Percentiles rank a stretch among this genome's conserved stretches.
Conservation (phyloP, 2,329 filamentous ascomycete species). For the Aspergillus sojae region DNA sequence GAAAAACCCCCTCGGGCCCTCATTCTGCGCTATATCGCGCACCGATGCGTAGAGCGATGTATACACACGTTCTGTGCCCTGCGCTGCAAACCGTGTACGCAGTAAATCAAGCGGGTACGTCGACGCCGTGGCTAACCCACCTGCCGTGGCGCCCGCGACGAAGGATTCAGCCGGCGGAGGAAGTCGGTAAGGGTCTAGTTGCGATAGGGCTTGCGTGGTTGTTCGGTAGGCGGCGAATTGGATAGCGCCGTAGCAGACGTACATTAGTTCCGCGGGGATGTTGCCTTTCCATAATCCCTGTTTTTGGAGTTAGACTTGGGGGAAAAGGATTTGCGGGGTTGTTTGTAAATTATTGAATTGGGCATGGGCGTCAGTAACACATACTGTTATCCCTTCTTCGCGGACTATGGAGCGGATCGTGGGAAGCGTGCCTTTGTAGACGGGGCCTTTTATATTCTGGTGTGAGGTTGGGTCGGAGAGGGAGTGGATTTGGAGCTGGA, state of each 20-base stretch:
- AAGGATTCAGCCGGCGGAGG: constrained; percentile 76
- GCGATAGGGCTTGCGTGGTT: constrained; percentile 67
- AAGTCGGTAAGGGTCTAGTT: constrained; percentile 53
- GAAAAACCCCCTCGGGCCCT: constrained; percentile 82
- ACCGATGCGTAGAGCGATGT: constrained; percentile 69
- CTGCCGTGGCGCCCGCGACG: constrained; percentile 78
- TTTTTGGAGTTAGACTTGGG: neutral
- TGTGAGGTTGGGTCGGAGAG: constrained; percentile 71
- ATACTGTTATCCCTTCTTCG: constrained; percentile 75
- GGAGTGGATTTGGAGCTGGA: constrained; percentile 89
- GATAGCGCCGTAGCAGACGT: constrained; percentile 83
- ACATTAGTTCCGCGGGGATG: constrained; percentile 90
- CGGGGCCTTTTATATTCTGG: constrained; percentile 47
- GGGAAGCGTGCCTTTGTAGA: constrained; percentile 72
- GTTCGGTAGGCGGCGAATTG: constrained; percentile 90
- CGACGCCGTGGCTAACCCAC: constrained; percentile 75
- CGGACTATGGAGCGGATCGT: constrained; percentile 76
- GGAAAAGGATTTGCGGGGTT: too few species aligned
- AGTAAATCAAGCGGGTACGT: constrained; percentile 95
- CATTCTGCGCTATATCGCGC: constrained; percentile 70
- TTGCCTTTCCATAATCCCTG: constrained; percentile 94
- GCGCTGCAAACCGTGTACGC: constrained; percentile 93
- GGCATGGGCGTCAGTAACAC: constrained; percentile 4
- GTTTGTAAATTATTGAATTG: neutral
- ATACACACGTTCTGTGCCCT: constrained; percentile 82